These are phyloP conservation scores for Hypomyces perniciosus DNA, from an alignment of 2,329 filamentous ascomycete genomes.

Conservation along the genomic window DNA sequence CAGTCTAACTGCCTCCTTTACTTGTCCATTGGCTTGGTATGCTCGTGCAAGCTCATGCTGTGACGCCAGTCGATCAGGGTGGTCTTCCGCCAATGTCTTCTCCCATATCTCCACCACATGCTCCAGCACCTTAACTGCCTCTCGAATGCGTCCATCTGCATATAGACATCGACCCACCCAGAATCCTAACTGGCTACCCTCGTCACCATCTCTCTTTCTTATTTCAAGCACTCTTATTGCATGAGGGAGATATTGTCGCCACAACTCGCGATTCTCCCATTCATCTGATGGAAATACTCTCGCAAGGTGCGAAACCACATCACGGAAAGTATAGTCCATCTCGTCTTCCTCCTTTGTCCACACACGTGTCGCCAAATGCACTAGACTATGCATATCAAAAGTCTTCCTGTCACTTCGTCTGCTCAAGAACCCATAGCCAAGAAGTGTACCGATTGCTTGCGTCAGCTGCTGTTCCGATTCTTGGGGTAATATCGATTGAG, in stretches of 20 bases:
- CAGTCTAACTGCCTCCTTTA: constrained; percentile 7
- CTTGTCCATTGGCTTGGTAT: constrained; percentile 4
- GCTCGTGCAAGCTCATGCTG: constrained; percentile 7
- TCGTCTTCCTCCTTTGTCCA: constrained; percentile 16
- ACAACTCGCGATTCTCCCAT: not conserved
- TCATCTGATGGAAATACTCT: not conserved
- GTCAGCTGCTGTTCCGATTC: not conserved
- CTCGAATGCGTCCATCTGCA: constrained; percentile 15
- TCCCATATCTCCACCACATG: constrained; percentile 15
- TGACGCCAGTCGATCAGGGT: constrained; percentile 6
- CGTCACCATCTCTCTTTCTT: not conserved
- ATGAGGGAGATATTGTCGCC: constrained; percentile 5
- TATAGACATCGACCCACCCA: constrained; percentile 8
- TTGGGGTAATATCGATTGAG: constrained; percentile 25
- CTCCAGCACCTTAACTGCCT: constrained; percentile 20
- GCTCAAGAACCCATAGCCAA: constrained; percentile 21
- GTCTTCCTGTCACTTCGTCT: constrained; percentile 13
- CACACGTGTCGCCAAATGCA: constrained; percentile 19
- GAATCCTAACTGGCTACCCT: not conserved
- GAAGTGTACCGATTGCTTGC: constrained; percentile 22
- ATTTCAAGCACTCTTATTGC: not conserved
- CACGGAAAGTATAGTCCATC: not conserved
- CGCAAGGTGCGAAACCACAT: constrained; percentile 1
- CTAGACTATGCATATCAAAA: constrained; percentile 26
- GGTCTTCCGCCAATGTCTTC: constrained; percentile 3